phyloP scores from a whole-genome alignment of 257 asterid genomes.

The Osmanthus fragrans region DNA sequence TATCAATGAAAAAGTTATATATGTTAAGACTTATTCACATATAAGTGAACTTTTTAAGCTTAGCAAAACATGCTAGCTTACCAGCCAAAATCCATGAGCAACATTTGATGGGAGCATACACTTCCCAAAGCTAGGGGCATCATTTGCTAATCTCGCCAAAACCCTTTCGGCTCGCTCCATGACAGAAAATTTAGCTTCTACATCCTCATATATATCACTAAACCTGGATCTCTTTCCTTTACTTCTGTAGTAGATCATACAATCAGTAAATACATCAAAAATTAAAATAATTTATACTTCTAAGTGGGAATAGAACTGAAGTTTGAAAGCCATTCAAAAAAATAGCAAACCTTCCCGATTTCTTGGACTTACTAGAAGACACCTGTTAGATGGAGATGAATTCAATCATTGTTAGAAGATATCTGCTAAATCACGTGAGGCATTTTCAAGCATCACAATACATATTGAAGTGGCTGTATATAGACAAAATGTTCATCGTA shows the following conservation, averaged over 20 bases:
- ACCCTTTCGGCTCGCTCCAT: constrained; percentile 68
- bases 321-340: constrained; percentile 10
- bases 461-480: neutral
- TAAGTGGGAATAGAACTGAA: constrained; percentile 8
- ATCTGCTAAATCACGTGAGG: constrained; percentile 4
- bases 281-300: constrained; percentile 3
- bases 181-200: constrained; percentile 57
- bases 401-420: neutral
- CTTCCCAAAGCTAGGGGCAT: constrained; percentile 62
- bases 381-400: constrained; percentile 43
- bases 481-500: neutral
- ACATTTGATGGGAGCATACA: constrained; percentile 97
- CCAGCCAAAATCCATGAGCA: constrained; percentile 91
- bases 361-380: constrained; percentile 35
- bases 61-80: constrained; percentile 29
- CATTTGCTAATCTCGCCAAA: constrained; percentile 40
- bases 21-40: neutral
- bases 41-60: neutral
- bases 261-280: constrained; percentile 11
- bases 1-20: neutral
- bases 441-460: neutral
- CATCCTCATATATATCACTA: constrained; percentile 55
- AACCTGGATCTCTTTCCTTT: constrained; percentile 47
- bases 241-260: constrained; percentile 28
- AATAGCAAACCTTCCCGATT: constrained; percentile 37